Evolutionary conservation across 192 early-diverging fungal genomes (phyloP), one percentile per base, ranked within the genome.

Genomic region (Rhizoclosmatium sp.): DNA sequence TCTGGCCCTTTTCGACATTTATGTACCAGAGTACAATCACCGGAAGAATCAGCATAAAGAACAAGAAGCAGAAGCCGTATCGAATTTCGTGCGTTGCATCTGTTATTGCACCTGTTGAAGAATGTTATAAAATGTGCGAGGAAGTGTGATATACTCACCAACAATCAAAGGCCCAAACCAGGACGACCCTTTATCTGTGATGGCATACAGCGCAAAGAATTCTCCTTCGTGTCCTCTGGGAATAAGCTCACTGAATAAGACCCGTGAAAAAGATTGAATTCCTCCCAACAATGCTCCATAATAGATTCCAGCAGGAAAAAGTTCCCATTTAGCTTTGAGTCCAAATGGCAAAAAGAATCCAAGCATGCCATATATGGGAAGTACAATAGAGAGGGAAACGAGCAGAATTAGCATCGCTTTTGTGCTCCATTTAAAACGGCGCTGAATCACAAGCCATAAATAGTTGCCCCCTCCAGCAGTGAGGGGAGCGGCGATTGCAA

Each of bases 71-170:
- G 56, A 75, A 75, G 61, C 73, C 73, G n/a, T 75, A 75, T 64
- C 73, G n/a, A 39, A 75, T 75, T 47, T 75, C 59, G 39, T 75
- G 73, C 12, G 90, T 86, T 19, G 71, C 49, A 3, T 85, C 84
- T 14, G 83, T 87, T 59, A 94, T 92, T 14, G 88, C 87, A 12
- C 73, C 70, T 71, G 21, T 41, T 16, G n/a, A 64, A 39, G 10
- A 71, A 47, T 7, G 44, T 0, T 2, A 42, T 16, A 47, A 69
- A 48, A 19, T 21, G 3, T 4, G 39, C 14, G 14, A 44, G 5
- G 31, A 71, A 58, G 5, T 39, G 7, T 56, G 21, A 44, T 45
- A 44, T 4, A 71, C 70, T n/a, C n/a, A 71, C 59, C 81, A 65
- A 84, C 72, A 45, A 76, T 67, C 54, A 84, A 61, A 21, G 82